A percentile compares a stretch with the other conserved stretches of the same genome.
Conservation (phyloP, 345 rosid genomes). For the Cardamine resedifolia region DNA sequence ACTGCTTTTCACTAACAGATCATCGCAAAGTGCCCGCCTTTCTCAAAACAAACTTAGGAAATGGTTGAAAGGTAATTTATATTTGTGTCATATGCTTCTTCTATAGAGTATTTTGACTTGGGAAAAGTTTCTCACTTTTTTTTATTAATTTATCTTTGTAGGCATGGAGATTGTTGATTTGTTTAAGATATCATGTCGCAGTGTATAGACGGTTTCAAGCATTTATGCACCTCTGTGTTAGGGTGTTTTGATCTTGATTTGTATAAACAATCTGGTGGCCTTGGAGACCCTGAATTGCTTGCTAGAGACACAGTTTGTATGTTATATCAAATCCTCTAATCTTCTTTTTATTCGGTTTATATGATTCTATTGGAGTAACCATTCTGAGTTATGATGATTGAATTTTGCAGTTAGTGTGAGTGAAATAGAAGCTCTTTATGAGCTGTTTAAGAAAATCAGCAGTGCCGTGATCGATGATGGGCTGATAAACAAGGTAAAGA, state of each 20-base stretch:
- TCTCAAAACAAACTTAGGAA: constrained; percentile 34
- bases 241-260: constrained; percentile 83
- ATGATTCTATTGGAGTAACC: neutral
- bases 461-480: constrained; percentile 99
- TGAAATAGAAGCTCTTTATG: constrained; percentile 98
- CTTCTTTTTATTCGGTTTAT: neutral
- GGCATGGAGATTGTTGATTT: constrained; percentile 82
- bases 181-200: constrained; percentile 71
- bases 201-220: constrained; percentile 79
- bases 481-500: constrained; percentile 82
- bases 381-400: constrained; percentile 28
- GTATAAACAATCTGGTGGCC: constrained; percentile 74
- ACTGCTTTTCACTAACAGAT: neutral
- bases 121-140: constrained; percentile 12
- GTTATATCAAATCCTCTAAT: constrained; percentile 33
- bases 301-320: constrained; percentile 97
- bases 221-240: constrained; percentile 56
- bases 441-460: constrained; percentile 97
- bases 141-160: constrained; percentile 32
- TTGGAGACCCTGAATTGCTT: constrained; percentile 86
- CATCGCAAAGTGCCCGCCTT: neutral
- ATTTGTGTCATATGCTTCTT: constrained; percentile 12
- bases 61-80: constrained; percentile 59
- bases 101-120: neutral
- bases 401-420: constrained; percentile 84